These are phyloP conservation scores for Paraphoma chrysanthemicola DNA, from an alignment of 2,329 filamentous ascomycete genomes.

Conservation along the genomic window DNA sequence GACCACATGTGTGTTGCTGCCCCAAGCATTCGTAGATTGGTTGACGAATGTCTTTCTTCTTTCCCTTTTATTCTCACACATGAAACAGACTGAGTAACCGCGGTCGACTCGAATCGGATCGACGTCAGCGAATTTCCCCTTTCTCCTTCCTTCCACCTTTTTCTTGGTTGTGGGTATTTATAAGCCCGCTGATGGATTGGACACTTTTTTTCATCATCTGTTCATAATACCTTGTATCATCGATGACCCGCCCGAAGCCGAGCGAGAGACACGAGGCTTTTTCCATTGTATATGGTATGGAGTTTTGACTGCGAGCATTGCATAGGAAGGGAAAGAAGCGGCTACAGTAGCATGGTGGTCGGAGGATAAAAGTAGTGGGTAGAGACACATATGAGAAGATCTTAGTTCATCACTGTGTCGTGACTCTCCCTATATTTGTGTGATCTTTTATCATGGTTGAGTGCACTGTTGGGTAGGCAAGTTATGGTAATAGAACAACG, in stretches of 20 bases:
- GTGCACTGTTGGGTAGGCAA: too few relatives aligned
- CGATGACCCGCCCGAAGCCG: background rate
- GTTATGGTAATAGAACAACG: too few relatives aligned
- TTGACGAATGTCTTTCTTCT: too few relatives aligned
- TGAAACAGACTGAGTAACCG: slow-evolving; percentile 16
- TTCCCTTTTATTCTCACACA: slow-evolving; percentile 5
- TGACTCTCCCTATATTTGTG: too few relatives aligned
- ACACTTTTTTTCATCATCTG: background rate
- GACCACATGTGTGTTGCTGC: slow-evolving; percentile 51
- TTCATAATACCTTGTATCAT: slow-evolving; percentile 1
- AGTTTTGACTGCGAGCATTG: too few relatives aligned
- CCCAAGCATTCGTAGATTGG: slow-evolving; percentile 35
- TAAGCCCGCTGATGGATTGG: slow-evolving; percentile 11
- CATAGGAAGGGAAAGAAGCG: too few relatives aligned
- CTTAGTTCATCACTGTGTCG: too few relatives aligned
- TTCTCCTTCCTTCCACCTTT: slow-evolving; percentile 4
- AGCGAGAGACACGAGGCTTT: background rate
- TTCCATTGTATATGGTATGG: too few relatives aligned
- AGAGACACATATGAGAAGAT: too few relatives aligned
- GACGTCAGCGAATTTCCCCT: slow-evolving; percentile 19
- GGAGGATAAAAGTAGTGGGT: too few relatives aligned
- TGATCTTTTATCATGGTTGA: too few relatives aligned
- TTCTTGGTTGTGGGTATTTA: slow-evolving; percentile 18
- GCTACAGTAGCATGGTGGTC: too few relatives aligned
- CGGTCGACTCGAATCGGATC: slow-evolving; percentile 8